Percentiles rank a stretch among this genome's conserved stretches.
Evolutionary conservation across 768 basidiomycete species (phyloP).

Genomic region (Lactarius indigo): DNA sequence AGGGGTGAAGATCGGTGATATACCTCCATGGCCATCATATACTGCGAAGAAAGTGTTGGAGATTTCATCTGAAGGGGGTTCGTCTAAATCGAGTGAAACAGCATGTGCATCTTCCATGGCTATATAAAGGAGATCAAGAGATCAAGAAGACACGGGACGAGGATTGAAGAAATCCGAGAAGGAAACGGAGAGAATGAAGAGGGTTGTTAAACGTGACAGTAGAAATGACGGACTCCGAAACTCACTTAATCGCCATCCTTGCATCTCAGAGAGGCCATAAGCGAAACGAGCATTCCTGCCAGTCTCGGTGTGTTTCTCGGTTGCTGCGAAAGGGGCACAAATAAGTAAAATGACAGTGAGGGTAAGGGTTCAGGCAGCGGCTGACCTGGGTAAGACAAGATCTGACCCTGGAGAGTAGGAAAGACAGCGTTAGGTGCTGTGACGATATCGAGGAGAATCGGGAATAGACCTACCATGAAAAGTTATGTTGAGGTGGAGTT

Average conservation of each 20-base stretch:
- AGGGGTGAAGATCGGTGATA: slow-evolving; percentile 27
- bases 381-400: slow-evolving; percentile 75
- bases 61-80: slow-evolving; percentile 35
- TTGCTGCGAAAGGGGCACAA: slow-evolving; percentile 45
- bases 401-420: slow-evolving; percentile 65
- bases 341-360: slow-evolving; percentile 3
- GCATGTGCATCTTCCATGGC: slow-evolving; percentile 98
- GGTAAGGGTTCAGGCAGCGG: slow-evolving; percentile 13
- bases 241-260: slow-evolving; percentile 98
- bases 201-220: not conserved
- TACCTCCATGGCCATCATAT: slow-evolving; percentile 98
- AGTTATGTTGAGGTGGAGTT: not conserved
- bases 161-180: slow-evolving; percentile 2
- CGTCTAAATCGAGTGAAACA: slow-evolving; percentile 65
- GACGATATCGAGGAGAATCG: slow-evolving; percentile 5
- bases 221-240: slow-evolving; percentile 27
- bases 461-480: slow-evolving; percentile 10
- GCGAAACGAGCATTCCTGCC: slow-evolving; percentile 67
- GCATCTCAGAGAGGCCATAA: slow-evolving; percentile 93
- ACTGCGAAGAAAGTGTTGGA: slow-evolving; percentile 89
- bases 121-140: slow-evolving; percentile 36
- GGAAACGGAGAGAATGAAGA: not conserved
- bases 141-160: slow-evolving; percentile 12
- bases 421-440: not conserved
- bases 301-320: slow-evolving; percentile 72